These are phyloP conservation scores for Eimeria acervulina DNA, from an alignment of 169 alveolate genomes.

Conservation along the genomic window DNA sequence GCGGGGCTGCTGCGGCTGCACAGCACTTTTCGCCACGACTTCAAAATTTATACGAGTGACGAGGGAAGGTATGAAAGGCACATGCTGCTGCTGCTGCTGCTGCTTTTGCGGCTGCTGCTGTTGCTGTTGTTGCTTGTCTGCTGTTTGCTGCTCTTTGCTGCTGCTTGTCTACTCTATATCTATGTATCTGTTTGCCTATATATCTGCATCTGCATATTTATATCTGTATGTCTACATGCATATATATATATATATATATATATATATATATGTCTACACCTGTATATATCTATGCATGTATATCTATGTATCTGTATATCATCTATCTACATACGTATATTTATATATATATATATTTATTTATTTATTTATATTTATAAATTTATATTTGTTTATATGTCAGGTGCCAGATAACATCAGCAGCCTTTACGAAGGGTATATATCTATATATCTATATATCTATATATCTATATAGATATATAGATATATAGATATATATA, in stretches of 20 bases:
- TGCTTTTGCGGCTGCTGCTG: conserved; percentile 5
- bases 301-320: too few species aligned
- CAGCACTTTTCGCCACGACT: conserved; percentile 98
- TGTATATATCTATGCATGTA: too few species aligned
- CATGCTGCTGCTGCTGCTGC: conserved; percentile 2
- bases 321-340: too few species aligned
- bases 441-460: too few species aligned
- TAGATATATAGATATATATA: too few species aligned
- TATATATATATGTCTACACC: too few species aligned
- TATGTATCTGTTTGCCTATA: too few species aligned
- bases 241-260: too few species aligned
- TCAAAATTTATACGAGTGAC: conserved; percentile 98
- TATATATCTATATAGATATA: too few species aligned
- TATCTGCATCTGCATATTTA: too few species aligned
- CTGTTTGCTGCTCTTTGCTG: background rate
- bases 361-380: background rate
- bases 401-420: conserved; percentile 98
- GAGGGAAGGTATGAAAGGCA: conserved; percentile 97
- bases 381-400: background rate
- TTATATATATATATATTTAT: too few species aligned
- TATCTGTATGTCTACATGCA: too few species aligned
- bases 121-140: background rate
- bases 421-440: conserved; percentile 99
- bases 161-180: background rate
- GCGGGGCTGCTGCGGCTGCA: conserved; percentile 96